phyloP scores from a whole-genome alignment of 345 rosid genomes.

The Raphanus sativus region DNA sequence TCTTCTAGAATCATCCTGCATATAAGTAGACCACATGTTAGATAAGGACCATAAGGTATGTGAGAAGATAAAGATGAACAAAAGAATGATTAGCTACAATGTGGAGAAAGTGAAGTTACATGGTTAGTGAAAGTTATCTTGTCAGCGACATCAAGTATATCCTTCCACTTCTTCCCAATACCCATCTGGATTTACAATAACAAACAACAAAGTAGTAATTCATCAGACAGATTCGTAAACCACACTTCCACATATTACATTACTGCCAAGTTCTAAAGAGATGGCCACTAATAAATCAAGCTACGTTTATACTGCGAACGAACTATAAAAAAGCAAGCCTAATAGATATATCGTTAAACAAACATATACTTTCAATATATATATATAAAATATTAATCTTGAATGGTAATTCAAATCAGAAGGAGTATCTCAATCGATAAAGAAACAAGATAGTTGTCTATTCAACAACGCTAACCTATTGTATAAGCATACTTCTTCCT shows the following conservation, averaged over 20 bases:
- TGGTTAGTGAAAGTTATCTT: conserved; percentile 81
- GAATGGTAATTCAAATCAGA: not conserved
- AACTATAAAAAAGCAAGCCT: not conserved
- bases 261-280: not conserved
- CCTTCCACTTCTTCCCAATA: conserved; percentile 98
- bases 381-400: not conserved
- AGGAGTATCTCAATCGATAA: not conserved
- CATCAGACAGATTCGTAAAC: conserved; percentile 16
- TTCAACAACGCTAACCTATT: not conserved
- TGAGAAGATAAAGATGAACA: not conserved
- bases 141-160: conserved; percentile 64
- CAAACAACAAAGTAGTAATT: conserved; percentile 5
- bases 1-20: conserved; percentile 82
- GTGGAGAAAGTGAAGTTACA: conserved; percentile 43
- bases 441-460: not conserved
- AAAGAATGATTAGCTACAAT: not conserved
- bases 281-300: not conserved
- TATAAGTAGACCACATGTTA: conserved; percentile 17
- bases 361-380: not conserved
- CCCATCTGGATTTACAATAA: conserved; percentile 53
- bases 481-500: not conserved
- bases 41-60: not conserved
- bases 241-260: not conserved
- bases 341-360: not conserved
- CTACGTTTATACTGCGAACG: not conserved